Base-by-base conservation (phyloP, 345 rosid genomes). In the Euphorbia peplus region DNA sequence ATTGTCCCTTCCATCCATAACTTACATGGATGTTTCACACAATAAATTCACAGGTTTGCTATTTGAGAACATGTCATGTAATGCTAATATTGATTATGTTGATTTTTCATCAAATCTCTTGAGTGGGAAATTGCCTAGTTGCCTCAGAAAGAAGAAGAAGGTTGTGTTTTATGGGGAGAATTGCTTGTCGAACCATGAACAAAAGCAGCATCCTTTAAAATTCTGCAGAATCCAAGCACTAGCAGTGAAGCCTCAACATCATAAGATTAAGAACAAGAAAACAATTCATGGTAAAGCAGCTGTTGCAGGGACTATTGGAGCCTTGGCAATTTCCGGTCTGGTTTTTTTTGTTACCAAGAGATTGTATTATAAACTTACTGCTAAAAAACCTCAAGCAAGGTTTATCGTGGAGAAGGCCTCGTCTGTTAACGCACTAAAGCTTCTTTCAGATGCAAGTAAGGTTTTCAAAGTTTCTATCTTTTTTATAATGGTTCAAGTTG, bases 391-490 rank as follows among this genome's bases (percentile, higher is more conserved):
- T 42, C 70, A 70, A 10, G 57, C 79, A 28, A 81, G 76, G 78
- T 25, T 75, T 11, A 78, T 71, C 15, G 46, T 26, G 29, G 83
- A 79, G 70, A 82, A 79, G 10, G 78, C 59, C 8, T 68, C 83
- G 8, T 54, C 78, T 8, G 4, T 60, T 3, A 78, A 79, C 78
- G 76, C 83, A 15, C 73, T 77, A n/a, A 85, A 83, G 80, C 75
- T 88, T 53, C 81, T 88, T 28, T 81, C 88, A 18, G 86, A 88
- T 80, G 93, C 93, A 67, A 84, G 93, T 85, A 74, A 81, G 87
- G 50, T 70, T 47, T 41, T 18, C 28, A 9, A n/a, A 37, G 53
- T 24, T 64, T 29, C 15, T 18, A 24, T 25, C 13, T 39, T 39
- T 39, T 39, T 39, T 8, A 39, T 39, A 4, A 4, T 8, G 42